These are phyloP conservation scores for Cercospora citrullina DNA, from an alignment of 2,329 filamentous ascomycete genomes.

Conservation along the genomic window DNA sequence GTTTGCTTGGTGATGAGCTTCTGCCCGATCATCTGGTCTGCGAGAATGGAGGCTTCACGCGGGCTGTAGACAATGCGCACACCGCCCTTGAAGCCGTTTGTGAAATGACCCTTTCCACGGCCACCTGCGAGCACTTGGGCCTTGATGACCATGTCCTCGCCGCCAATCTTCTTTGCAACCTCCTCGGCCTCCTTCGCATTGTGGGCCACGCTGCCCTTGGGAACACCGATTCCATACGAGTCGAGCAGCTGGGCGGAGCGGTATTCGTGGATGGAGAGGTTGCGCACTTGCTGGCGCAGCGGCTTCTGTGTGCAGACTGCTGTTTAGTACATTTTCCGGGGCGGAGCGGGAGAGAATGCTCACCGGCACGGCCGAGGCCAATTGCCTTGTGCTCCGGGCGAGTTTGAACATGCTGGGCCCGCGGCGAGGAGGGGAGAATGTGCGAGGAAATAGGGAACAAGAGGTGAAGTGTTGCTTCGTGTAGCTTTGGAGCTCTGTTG, in stretches of 20 bases:
- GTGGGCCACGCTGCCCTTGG: constrained; percentile 83
- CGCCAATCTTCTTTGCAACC: constrained; percentile 84
- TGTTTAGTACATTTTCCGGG: constrained; percentile 25
- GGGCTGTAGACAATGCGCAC: constrained; percentile 98
- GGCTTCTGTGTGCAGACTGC: constrained; percentile 47
- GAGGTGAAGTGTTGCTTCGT: constrained; percentile 16
- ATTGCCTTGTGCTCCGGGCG: constrained; percentile 70
- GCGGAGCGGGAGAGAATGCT: not conserved
- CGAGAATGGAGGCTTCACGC: constrained; percentile 93
- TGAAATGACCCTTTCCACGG: constrained; percentile 95
- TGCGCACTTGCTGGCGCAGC: constrained; percentile 73
- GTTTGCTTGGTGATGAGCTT: constrained; percentile 99
- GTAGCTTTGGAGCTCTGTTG: constrained; percentile 20
- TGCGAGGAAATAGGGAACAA: constrained; percentile 1
- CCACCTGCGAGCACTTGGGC: constrained; percentile 97
- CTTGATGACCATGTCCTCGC: constrained; percentile 99
- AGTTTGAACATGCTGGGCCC: constrained; percentile 73
- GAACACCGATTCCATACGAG: constrained; percentile 89
- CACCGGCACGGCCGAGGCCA: constrained; percentile 74
- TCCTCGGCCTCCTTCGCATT: constrained; percentile 83
- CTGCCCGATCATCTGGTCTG: constrained; percentile 99
- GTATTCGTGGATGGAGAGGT: constrained; percentile 97
- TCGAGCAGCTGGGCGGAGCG: constrained; percentile 89
- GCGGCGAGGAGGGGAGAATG: constrained; percentile 7
- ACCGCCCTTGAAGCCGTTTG: constrained; percentile 98